Evolutionary conservation across 2,329 filamentous ascomycete genomes (phyloP).

Genomic region (Trichothecium sympodiale): DNA sequence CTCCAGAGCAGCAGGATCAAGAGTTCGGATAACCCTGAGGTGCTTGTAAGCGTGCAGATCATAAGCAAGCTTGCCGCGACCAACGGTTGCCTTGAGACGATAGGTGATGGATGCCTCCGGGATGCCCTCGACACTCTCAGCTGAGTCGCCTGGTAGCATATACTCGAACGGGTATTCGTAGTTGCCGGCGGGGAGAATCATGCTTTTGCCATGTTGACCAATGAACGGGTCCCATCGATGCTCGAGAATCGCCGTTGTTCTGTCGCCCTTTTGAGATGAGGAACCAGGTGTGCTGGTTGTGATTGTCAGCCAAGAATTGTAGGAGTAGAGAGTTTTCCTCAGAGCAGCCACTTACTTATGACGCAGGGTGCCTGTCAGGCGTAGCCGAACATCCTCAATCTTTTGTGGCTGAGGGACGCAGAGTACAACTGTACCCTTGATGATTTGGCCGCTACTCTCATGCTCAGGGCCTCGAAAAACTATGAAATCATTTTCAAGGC

Average conservation of each 20-base stretch:
- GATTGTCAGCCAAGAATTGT: not conserved
- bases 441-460: slow-evolving; percentile 63
- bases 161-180: slow-evolving; percentile 77
- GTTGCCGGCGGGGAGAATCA: slow-evolving; percentile 58
- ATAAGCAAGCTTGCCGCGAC: slow-evolving; percentile 77
- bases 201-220: slow-evolving; percentile 41
- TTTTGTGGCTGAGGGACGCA: slow-evolving; percentile 59
- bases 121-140: slow-evolving; percentile 87
- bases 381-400: slow-evolving; percentile 62
- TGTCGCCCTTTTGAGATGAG: slow-evolving; percentile 48
- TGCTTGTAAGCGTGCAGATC: slow-evolving; percentile 74
- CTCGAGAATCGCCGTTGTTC: slow-evolving; percentile 48
- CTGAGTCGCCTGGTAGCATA: slow-evolving; percentile 57
- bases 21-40: slow-evolving; percentile 64
- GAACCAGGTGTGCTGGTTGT: slow-evolving; percentile 45
- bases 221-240: slow-evolving; percentile 62
- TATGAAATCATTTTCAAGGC: slow-evolving; percentile 68
- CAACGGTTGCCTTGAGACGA: slow-evolving; percentile 80
- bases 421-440: slow-evolving; percentile 64
- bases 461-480: slow-evolving; percentile 66
- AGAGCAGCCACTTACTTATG: slow-evolving; percentile 42
- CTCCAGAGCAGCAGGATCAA: slow-evolving; percentile 66
- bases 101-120: slow-evolving; percentile 81
- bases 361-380: slow-evolving; percentile 58
- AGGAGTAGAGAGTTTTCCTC: not conserved